Percentiles rank a stretch among this genome's conserved stretches.
Evolutionary conservation across 73 alveolate genomes (phyloP).

Genomic region (Tetrahymena borealis): DNA sequence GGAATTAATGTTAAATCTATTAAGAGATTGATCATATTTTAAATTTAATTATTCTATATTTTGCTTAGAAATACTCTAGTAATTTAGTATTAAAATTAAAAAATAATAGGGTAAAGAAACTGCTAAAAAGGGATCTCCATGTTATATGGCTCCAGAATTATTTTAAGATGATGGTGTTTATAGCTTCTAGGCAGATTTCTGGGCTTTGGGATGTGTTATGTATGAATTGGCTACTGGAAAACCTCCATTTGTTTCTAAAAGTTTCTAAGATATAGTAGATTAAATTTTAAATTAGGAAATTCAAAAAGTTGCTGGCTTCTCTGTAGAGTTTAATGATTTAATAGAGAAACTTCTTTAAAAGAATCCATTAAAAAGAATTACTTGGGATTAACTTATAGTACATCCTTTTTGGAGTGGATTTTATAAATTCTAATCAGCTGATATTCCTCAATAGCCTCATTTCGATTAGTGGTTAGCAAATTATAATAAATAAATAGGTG

Average conservation of each 20-base stretch:
- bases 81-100: too few relatives aligned
- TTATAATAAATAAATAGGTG: slow-evolving; percentile 49
- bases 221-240: slow-evolving; percentile 92
- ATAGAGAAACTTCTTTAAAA: slow-evolving; percentile 69
- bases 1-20: too few relatives aligned
- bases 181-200: slow-evolving; percentile 75
- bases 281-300: slow-evolving; percentile 67
- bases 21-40: too few relatives aligned
- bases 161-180: slow-evolving; percentile 76
- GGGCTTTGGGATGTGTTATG: slow-evolving; percentile 90
- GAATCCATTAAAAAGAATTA: slow-evolving; percentile 83
- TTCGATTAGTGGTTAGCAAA: slow-evolving; percentile 57
- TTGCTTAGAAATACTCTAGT: too few relatives aligned
- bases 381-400: slow-evolving; percentile 87
- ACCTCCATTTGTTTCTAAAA: slow-evolving; percentile 82
- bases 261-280: slow-evolving; percentile 75
- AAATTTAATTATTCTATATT: too few relatives aligned
- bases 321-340: slow-evolving; percentile 75
- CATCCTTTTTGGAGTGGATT: slow-evolving; percentile 73
- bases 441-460: slow-evolving; percentile 73
- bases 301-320: slow-evolving; percentile 66
- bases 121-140: slow-evolving; percentile 74
- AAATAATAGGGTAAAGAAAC: slow-evolving; percentile 33
- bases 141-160: slow-evolving; percentile 92
- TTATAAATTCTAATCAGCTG: slow-evolving; percentile 25